Evolutionary conservation across 2,329 filamentous ascomycete species (phyloP).

Genomic region (Scytalidium lignicola): DNA sequence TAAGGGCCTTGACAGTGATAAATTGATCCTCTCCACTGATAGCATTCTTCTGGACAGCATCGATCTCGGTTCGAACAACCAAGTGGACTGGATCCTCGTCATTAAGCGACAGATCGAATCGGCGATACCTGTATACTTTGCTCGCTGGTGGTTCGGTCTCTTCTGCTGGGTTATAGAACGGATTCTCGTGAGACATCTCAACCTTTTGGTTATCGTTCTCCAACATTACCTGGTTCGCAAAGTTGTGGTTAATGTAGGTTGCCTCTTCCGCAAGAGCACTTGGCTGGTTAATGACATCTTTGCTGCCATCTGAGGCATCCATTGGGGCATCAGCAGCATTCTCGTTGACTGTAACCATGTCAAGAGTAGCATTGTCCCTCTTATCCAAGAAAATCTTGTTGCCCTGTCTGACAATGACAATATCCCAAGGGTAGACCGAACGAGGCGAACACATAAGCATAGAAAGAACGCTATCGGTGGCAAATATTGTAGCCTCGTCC

Average conservation of each 20-base stretch:
- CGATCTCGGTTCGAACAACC: constrained; percentile 89
- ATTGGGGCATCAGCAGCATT: constrained; percentile 94
- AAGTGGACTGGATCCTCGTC: constrained; percentile 87
- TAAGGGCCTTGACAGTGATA: constrained; percentile 89
- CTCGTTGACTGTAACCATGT: constrained; percentile 98
- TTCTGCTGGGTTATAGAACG: constrained; percentile 92
- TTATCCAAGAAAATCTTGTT: constrained; percentile 99
- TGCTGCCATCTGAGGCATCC: constrained; percentile 85
- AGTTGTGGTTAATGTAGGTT: constrained; percentile 99
- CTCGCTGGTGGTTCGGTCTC: constrained; percentile 91
- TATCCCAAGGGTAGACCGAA: constrained; percentile 97
- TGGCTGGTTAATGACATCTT: constrained; percentile 95
- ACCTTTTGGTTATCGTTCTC: constrained; percentile 77
- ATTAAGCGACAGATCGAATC: constrained; percentile 91
- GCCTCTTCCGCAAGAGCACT: constrained; percentile 89
- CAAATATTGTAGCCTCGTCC: constrained; percentile 93
- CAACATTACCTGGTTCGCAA: constrained; percentile 88
- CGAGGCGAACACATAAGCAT: constrained; percentile 99
- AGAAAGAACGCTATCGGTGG: constrained; percentile 93
- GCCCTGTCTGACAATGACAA: constrained; percentile 86
- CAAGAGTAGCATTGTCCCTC: constrained; percentile 87
- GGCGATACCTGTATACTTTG: constrained; percentile 97
- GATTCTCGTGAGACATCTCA: constrained; percentile 83
- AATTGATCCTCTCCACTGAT: constrained; percentile 88
- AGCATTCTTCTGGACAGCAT: constrained; percentile 92